These are phyloP conservation scores for Malus hybrid DNA, from an alignment of 331 rosid genomes.

Conservation along the genomic window DNA sequence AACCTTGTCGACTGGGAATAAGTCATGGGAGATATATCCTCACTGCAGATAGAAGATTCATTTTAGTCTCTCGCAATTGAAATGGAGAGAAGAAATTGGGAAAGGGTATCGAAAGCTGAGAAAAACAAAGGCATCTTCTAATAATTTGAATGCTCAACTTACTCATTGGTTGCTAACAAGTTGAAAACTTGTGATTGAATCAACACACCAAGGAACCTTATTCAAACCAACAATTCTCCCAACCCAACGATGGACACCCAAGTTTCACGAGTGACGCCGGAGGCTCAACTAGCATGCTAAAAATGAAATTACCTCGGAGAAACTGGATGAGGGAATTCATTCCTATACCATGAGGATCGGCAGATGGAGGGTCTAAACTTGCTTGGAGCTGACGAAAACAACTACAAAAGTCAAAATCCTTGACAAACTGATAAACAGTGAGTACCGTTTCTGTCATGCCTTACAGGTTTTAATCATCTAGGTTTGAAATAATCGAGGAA, in stretches of 20 bases:
- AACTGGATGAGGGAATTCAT: slow-evolving; percentile 63
- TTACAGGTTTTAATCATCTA: no score
- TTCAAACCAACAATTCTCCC: not conserved
- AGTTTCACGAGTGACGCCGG: no score
- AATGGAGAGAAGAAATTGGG: slow-evolving; percentile 15
- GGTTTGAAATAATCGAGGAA: no score
- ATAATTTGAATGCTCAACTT: not conserved
- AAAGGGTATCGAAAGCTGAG: not conserved
- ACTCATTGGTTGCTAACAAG: not conserved
- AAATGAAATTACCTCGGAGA: slow-evolving; percentile 50
- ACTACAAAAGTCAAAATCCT: not conserved
- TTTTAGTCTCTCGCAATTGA: slow-evolving; percentile 22
- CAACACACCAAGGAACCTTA: not conserved
- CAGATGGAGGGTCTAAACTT: slow-evolving; percentile 67
- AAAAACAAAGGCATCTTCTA: not conserved
- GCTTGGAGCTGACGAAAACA: slow-evolving; percentile 48
- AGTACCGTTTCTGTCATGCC: no score
- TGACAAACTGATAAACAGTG: no score
- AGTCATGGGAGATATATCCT: slow-evolving; percentile 31
- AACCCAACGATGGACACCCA: not conserved
- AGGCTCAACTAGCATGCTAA: not conserved
- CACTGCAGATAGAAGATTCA: slow-evolving; percentile 41
- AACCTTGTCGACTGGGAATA: slow-evolving; percentile 40
- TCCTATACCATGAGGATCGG: slow-evolving; percentile 75
- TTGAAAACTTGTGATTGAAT: not conserved